A percentile compares a stretch with the other conserved stretches of the same genome.
Conservation (phyloP, 768 basidiomycete species). For the Rhodotorula sphaerocarpa region DNA sequence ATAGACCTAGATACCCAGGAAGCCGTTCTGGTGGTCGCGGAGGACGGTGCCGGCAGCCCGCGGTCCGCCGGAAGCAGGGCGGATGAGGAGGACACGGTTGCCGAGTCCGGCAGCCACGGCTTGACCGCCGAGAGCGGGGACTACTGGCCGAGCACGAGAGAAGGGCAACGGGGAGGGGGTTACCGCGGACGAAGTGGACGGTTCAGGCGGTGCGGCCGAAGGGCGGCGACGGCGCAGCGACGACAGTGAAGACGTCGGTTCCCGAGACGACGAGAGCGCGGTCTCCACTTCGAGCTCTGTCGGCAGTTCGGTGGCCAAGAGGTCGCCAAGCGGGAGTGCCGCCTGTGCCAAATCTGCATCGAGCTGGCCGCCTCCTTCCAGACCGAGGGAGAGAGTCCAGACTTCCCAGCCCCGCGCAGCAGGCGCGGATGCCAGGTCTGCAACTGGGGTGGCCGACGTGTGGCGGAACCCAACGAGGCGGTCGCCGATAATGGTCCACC, state of each 20-base stretch:
- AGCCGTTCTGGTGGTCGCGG: neutral
- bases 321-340: too few relatives aligned
- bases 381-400: constrained; percentile 11
- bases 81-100: constrained; percentile 8
- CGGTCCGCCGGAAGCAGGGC: too few relatives aligned
- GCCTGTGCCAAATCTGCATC: neutral
- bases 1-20: constrained; percentile 80
- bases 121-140: neutral
- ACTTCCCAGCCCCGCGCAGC: constrained; percentile 21
- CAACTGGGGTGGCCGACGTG: too few relatives aligned
- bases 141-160: constrained; percentile 18
- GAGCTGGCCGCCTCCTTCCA: neutral
- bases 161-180: constrained; percentile 24
- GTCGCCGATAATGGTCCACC: constrained; percentile 58
- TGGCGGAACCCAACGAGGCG: constrained; percentile 33
- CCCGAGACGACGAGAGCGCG: too few relatives aligned
- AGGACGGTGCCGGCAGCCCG: neutral
- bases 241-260: neutral
- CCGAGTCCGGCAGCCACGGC: constrained; percentile 19
- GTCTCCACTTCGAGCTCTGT: too few relatives aligned
- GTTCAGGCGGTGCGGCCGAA: too few relatives aligned
- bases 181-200: neutral
- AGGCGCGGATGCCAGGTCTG: too few relatives aligned
- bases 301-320: too few relatives aligned
- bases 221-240: neutral